Percentiles rank a stretch among this genome's conserved stretches.
Evolutionary conservation across 2,329 filamentous ascomycete species (phyloP).

Genomic region (Aspergillus vadensis): DNA sequence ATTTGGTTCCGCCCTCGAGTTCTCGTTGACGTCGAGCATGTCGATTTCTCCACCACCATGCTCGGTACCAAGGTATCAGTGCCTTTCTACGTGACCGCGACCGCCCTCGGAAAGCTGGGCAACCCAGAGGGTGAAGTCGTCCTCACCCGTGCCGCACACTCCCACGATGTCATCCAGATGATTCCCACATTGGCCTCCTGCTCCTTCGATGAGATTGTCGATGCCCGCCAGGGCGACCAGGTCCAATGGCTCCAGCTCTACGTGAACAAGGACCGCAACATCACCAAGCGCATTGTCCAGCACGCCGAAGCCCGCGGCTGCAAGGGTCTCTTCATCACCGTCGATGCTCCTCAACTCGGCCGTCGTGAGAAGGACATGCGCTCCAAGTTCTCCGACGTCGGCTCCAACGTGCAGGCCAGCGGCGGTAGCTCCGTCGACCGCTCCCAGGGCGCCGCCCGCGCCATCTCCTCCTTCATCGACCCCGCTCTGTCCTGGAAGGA

Average conservation of each 20-base stretch:
- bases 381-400: slow-evolving; percentile 81
- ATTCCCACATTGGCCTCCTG: slow-evolving; percentile 96
- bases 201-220: slow-evolving; percentile 95
- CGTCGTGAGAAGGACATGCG: slow-evolving; percentile 98
- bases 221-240: slow-evolving; percentile 76
- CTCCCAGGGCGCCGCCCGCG: slow-evolving; percentile 87
- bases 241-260: slow-evolving; percentile 97
- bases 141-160: slow-evolving; percentile 78
- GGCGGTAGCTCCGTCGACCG: slow-evolving; percentile 73
- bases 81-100: slow-evolving; percentile 96
- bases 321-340: slow-evolving; percentile 96
- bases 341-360: slow-evolving; percentile 93
- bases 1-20: slow-evolving; percentile 94
- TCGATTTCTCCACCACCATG: slow-evolving; percentile 91
- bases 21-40: slow-evolving; percentile 82
- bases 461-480: slow-evolving; percentile 97
- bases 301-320: slow-evolving; percentile 91
- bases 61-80: slow-evolving; percentile 80
- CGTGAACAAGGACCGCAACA: slow-evolving; percentile 91
- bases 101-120: slow-evolving; percentile 91
- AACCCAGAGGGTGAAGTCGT: slow-evolving; percentile 92
- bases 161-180: slow-evolving; percentile 95
- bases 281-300: slow-evolving; percentile 86
- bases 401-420: slow-evolving; percentile 74
- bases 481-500: slow-evolving; percentile 91